Evolutionary conservation across 768 basidiomycete species (phyloP).

Genomic region (Boletus rufocinnamomeus): DNA sequence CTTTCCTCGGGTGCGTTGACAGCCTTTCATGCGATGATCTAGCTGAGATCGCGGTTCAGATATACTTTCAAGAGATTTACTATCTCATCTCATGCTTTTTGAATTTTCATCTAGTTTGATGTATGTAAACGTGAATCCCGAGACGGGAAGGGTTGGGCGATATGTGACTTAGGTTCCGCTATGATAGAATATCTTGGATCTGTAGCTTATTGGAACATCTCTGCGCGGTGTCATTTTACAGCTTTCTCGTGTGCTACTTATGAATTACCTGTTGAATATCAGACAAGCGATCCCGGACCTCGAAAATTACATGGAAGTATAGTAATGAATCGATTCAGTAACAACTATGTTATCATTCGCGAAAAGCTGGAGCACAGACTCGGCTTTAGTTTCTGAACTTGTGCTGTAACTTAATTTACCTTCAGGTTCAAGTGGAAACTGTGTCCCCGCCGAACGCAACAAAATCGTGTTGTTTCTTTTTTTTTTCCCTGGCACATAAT

Average conservation of each 20-base stretch:
- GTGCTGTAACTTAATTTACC: neutral
- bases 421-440: neutral
- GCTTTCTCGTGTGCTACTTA: neutral
- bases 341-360: neutral
- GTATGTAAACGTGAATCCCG: neutral
- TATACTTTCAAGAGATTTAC: conserved; percentile 82
- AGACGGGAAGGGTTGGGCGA: neutral
- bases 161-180: neutral
- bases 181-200: neutral
- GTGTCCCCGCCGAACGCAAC: neutral
- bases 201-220: conserved; percentile 8
- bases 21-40: neutral
- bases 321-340: neutral
- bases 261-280: neutral
- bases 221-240: neutral
- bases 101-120: conserved; percentile 9
- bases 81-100: conserved; percentile 60
- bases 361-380: neutral
- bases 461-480: neutral
- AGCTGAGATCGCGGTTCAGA: conserved; percentile 37
- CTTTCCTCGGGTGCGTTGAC: conserved; percentile 60
- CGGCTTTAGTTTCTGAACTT: neutral
- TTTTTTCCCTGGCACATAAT: neutral
- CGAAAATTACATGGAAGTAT: neutral
- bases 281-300: neutral